Evolutionary conservation across 2,329 filamentous ascomycete genomes (phyloP), one percentile per base, ranked within the genome.

Genomic region (Penicillium griseofulvum): DNA sequence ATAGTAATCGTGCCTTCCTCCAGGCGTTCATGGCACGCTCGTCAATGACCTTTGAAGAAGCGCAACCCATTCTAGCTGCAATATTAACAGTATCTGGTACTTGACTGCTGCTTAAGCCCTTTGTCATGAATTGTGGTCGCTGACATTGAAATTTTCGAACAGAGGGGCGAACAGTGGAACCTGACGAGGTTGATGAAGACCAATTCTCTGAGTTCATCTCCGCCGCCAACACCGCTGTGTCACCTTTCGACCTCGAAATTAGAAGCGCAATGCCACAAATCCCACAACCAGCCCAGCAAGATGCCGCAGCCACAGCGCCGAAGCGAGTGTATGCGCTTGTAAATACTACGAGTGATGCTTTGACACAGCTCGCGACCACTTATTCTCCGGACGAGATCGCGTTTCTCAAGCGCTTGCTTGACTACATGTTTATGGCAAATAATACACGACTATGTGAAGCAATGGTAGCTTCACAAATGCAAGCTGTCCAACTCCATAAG

Each of bases 391-490:
- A 96, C 63, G 92, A 97, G 76, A 89, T 97, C 31, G 85, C 89
- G 0, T 99, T 91, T 70, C 84, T 97, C 52, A 94, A 95, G 74
- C 82, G 94, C 9, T 72, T 97, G 3, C 82, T 99, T 0, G 92
- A 97, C 71, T 86, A 83, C 64, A 96, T 99, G 84, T 99, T 97
- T 69, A 90, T 95, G 60, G 88, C 84, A 19, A 86, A 91, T 76
- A 97, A 97, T 69, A 90, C 87, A 0, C 81, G 80, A 9, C 80
- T 85, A n/a, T 84, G 86, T 66, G 93, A 99, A 74, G 83, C 91
- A 26, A 87, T 97, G 83, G 91, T 90, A 4, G 78, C 97, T 4
- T 88, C 85, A 12, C 82, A 84, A 42, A 90, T 91, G 71, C 87
- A 96, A 66, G 92, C 92, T 3, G 79, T 89, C 50, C 87, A 90